These are phyloP conservation scores for Abrus precatorius DNA, from an alignment of 306 rosid genomes.

Conservation along the genomic window DNA sequence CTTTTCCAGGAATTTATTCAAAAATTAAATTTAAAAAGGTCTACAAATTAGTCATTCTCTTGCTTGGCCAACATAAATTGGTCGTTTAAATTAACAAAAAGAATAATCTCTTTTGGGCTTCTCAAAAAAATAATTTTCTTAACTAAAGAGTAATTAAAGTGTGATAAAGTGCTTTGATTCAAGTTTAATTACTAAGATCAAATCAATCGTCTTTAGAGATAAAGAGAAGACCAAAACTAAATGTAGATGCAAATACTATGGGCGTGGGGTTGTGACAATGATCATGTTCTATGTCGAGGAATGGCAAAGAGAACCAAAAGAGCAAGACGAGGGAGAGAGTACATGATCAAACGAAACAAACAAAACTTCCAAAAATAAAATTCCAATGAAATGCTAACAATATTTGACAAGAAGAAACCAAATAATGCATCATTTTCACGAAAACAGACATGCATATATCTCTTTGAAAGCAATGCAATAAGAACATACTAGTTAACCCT, in stretches of 20 bases:
- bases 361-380: constrained; percentile 47
- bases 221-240: background rate
- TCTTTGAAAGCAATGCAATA: background rate
- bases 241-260: background rate
- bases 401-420: constrained; percentile 31
- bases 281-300: constrained; percentile 40
- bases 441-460: constrained; percentile 38
- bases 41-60: too few species aligned
- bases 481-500: background rate
- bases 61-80: background rate
- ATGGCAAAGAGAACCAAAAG: constrained; percentile 33
- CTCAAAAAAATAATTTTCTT: background rate
- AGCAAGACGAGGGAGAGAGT: constrained; percentile 40
- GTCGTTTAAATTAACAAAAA: background rate
- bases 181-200: background rate
- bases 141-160: background rate
- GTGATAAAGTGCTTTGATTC: background rate
- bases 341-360: constrained; percentile 48
- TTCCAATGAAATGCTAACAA: constrained; percentile 44
- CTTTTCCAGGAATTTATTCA: too few species aligned
- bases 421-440: constrained; percentile 23
- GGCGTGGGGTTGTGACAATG: constrained; percentile 22
- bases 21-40: too few species aligned
- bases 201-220: background rate
- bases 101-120: background rate